These are phyloP conservation scores for Fusarium sublunatum DNA, from an alignment of 2,329 filamentous ascomycete genomes.

Conservation along the genomic window DNA sequence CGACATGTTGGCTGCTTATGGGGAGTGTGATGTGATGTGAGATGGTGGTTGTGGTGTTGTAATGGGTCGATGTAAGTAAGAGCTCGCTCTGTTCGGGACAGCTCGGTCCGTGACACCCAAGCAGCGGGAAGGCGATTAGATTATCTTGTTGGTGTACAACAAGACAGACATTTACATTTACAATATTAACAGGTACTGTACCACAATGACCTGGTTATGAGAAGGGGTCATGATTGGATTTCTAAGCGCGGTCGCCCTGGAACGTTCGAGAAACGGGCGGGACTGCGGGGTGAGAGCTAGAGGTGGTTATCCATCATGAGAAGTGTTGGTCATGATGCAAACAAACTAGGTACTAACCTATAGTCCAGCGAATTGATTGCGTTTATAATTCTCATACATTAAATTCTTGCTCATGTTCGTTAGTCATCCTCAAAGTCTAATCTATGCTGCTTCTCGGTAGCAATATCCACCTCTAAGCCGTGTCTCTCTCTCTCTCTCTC, in stretches of 20 bases:
- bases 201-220: slow-evolving; percentile 12
- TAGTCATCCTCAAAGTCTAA: not conserved
- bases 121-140: too few relatives aligned
- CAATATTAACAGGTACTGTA: too few relatives aligned
- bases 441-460: not conserved
- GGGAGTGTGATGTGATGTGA: too few relatives aligned
- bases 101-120: too few relatives aligned
- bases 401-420: not conserved
- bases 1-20: slow-evolving; percentile 43
- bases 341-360: too few relatives aligned
- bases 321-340: slow-evolving; percentile 25
- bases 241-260: slow-evolving; percentile 45
- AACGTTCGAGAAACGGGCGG: slow-evolving; percentile 44
- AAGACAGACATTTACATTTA: too few relatives aligned
- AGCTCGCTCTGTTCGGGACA: too few relatives aligned
- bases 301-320: slow-evolving; percentile 19
- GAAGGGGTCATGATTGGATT: slow-evolving; percentile 42
- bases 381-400: not conserved
- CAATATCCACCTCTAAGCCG: not conserved
- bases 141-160: too few relatives aligned
- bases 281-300: slow-evolving; percentile 31
- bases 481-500: not conserved
- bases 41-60: too few relatives aligned
- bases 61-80: too few relatives aligned
- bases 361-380: too few relatives aligned